Percentiles rank a stretch among this genome's conserved stretches.
These are phyloP conservation scores for Xylaria sp. DNA, from an alignment of 2,329 filamentous ascomycete species.

Conservation along the genomic window DNA sequence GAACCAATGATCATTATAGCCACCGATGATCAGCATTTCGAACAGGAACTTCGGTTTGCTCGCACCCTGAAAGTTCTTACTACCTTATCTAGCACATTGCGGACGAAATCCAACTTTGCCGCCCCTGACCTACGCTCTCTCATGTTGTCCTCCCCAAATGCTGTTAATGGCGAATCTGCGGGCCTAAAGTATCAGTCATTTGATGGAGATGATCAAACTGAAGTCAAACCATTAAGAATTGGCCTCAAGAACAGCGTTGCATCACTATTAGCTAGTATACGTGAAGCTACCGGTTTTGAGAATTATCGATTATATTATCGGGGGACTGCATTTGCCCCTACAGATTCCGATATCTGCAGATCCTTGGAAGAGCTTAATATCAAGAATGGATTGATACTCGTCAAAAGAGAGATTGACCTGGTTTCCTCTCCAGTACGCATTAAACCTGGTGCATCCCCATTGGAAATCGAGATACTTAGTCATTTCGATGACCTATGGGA, in stretches of 20 bases:
- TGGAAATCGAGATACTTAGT: conserved; percentile 80
- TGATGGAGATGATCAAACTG: conserved; percentile 63
- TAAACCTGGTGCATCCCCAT: conserved; percentile 59
- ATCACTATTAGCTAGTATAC: conserved; percentile 70
- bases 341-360: conserved; percentile 61
- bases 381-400: conserved; percentile 67
- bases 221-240: conserved; percentile 67
- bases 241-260: conserved; percentile 73
- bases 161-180: conserved; percentile 66
- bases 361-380: conserved; percentile 74
- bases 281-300: conserved; percentile 73
- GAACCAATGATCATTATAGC: conserved; percentile 59
- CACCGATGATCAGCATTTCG: conserved; percentile 53
- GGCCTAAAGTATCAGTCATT: conserved; percentile 78
- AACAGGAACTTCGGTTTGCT: conserved; percentile 68
- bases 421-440: conserved; percentile 50
- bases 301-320: conserved; percentile 76
- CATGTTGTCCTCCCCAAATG: conserved; percentile 56
- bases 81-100: conserved; percentile 70
- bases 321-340: conserved; percentile 68
- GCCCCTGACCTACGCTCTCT: conserved; percentile 62
- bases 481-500: conserved; percentile 86
- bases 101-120: conserved; percentile 64
- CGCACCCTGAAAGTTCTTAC: conserved; percentile 72
- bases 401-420: conserved; percentile 63